These are phyloP conservation scores for Aspergillus pseudonomiae DNA, from an alignment of 2,329 filamentous ascomycete species.

Conservation along the genomic window DNA sequence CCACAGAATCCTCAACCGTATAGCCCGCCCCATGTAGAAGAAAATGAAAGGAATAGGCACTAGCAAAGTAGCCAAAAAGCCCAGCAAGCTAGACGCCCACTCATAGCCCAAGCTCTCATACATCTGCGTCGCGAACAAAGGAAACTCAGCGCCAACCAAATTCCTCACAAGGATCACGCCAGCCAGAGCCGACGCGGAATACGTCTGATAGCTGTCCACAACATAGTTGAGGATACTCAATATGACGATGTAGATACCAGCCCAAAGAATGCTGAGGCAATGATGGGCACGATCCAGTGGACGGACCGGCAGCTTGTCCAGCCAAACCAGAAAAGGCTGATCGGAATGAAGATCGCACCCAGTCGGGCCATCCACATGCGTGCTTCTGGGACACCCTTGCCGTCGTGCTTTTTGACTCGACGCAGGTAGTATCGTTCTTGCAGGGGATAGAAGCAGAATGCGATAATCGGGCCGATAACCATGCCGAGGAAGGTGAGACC, in stretches of 20 bases:
- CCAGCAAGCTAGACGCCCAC: conserved; percentile 44
- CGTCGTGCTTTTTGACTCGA: conserved; percentile 46
- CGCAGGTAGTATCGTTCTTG: conserved; percentile 46
- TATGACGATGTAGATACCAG: conserved; percentile 72
- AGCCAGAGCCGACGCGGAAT: conserved; percentile 71
- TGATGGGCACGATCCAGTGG: conserved; percentile 69
- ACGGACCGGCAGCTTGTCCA: conserved; percentile 64
- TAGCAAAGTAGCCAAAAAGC: conserved; percentile 40
- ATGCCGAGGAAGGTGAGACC: conserved; percentile 62
- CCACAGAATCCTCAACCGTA: conserved; percentile 34
- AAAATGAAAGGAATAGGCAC: conserved; percentile 45
- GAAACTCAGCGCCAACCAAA: conserved; percentile 48
- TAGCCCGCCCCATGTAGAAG: conserved; percentile 36
- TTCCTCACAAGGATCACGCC: conserved; percentile 76
- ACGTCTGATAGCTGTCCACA: conserved; percentile 71
- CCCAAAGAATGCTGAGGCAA: conserved; percentile 66
- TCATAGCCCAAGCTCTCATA: conserved; percentile 39
- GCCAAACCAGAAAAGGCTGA: conserved; percentile 70
- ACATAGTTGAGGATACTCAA: conserved; percentile 77
- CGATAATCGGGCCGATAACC: conserved; percentile 65
- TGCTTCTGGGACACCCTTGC: conserved; percentile 62
- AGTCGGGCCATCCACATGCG: conserved; percentile 68
- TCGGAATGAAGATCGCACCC: conserved; percentile 60
- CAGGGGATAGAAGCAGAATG: conserved; percentile 58
- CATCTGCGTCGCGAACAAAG: conserved; percentile 40